Percentiles rank a stretch among this genome's conserved stretches.
phyloP scores from a whole-genome alignment of 306 rosid genomes.

The Corylus heterophylla region DNA sequence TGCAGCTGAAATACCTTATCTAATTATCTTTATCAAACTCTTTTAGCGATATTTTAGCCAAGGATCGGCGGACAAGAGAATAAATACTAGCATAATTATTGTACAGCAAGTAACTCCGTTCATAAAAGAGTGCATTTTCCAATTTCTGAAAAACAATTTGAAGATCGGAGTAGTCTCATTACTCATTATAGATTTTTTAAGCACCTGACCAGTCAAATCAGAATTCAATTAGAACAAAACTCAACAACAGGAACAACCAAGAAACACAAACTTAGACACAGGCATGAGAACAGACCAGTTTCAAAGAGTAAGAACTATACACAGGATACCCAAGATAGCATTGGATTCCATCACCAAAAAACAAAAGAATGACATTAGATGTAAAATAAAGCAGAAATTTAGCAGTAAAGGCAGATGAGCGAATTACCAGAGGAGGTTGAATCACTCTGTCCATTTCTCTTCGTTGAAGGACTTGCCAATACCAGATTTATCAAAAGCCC shows the following conservation, averaged over 20 bases:
- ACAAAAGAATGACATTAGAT: constrained; percentile 18
- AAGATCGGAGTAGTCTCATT: constrained; percentile 18
- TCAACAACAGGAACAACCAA: constrained; percentile 12
- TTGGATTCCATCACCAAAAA: constrained; percentile 7
- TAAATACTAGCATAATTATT: constrained; percentile 4
- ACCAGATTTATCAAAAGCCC: constrained; percentile 24
- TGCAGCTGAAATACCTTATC: constrained; percentile 2
- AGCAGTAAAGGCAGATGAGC: constrained; percentile 3
- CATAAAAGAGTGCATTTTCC: constrained; percentile 11
- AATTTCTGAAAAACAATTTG: constrained; percentile 12
- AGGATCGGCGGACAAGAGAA: not conserved
- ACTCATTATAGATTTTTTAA: constrained; percentile 1
- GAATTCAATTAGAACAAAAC: constrained; percentile 19
- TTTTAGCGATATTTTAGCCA: constrained; percentile 5
- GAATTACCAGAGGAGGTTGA: constrained; percentile 85
- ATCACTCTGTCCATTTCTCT: constrained; percentile 71
- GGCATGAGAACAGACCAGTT: not conserved
- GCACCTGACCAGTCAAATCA: constrained; percentile 1
- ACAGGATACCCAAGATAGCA: constrained; percentile 2
- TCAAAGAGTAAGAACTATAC: constrained; percentile 6
- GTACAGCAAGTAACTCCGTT: constrained; percentile 14
- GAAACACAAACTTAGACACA: not conserved
- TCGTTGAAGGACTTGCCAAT: constrained; percentile 30
- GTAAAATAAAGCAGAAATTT: constrained; percentile 14
- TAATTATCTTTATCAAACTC: not conserved